Percentiles rank a stretch among this genome's conserved stretches.
Evolutionary conservation across 306 rosid species (phyloP).

Genomic region (Corylus avellana): DNA sequence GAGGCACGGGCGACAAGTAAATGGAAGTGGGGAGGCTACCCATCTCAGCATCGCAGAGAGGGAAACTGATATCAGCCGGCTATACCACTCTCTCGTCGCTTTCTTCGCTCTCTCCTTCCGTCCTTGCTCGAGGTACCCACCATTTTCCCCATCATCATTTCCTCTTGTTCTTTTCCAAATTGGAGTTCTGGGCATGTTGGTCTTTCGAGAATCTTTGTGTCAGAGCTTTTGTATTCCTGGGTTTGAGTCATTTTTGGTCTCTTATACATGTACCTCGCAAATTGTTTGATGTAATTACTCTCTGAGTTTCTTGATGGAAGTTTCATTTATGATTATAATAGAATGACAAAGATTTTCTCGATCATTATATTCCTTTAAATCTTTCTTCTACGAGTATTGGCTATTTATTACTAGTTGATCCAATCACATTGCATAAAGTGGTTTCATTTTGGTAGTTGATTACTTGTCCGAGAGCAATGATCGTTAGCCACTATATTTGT

Average conservation of each 20-base stretch:
- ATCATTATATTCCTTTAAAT: neutral
- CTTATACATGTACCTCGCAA: neutral
- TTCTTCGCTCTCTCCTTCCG: constrained; percentile 47
- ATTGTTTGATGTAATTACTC: constrained; percentile 18
- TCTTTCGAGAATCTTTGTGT: neutral
- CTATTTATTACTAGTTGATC: neutral
- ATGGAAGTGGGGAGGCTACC: constrained; percentile 92
- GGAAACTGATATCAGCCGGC: constrained; percentile 78
- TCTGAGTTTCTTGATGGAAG: neutral
- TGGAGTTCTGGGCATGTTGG: neutral
- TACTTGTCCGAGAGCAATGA: neutral
- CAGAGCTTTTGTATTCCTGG: neutral
- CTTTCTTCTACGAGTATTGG: neutral
- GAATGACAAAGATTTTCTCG: neutral
- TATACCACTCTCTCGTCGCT: constrained; percentile 61
- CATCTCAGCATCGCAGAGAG: constrained; percentile 73
- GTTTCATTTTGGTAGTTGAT: neutral
- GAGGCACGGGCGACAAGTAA: neutral
- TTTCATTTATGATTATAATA: neutral
- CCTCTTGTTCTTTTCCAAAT: neutral
- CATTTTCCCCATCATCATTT: neutral
- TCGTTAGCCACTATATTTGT: too few relatives aligned
- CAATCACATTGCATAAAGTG: neutral
- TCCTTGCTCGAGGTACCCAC: constrained; percentile 67
- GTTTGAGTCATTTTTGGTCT: neutral